These are phyloP conservation scores for Penicillium argentinense DNA, from an alignment of 495 filamentous ascomycete genomes.

Conservation along the genomic window DNA sequence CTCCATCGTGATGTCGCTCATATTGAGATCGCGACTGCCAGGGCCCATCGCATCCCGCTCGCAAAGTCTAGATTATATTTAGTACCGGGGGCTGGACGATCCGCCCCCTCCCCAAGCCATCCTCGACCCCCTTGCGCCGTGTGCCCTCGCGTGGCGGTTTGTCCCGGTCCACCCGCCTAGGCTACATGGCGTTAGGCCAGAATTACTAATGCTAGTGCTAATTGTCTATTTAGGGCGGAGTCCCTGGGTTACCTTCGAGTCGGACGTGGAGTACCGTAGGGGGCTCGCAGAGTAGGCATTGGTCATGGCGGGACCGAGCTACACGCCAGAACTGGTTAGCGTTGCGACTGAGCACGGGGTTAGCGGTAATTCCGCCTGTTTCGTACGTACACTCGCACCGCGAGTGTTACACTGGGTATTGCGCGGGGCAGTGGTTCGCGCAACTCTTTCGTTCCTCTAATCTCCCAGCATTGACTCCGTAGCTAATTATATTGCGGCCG, in stretches of 20 bases:
- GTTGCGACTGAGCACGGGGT: not conserved
- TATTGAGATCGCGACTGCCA: too few relatives aligned
- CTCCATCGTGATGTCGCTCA: too few relatives aligned
- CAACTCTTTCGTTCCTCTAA: too few relatives aligned
- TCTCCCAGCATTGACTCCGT: too few relatives aligned
- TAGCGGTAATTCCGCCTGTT: not conserved
- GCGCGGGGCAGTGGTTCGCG: not conserved
- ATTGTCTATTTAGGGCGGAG: not conserved
- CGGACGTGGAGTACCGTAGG: too few relatives aligned
- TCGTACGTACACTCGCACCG: not conserved
- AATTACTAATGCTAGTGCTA: not conserved
- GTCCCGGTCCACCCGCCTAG: not conserved
- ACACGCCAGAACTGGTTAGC: not conserved
- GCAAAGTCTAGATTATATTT: not conserved
- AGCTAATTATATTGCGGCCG: too few relatives aligned
- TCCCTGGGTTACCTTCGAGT: too few relatives aligned
- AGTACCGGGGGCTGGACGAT: not conserved
- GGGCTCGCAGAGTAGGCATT: too few relatives aligned
- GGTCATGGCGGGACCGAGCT: not conserved
- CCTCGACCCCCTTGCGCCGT: not conserved
- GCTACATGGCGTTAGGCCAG: conserved; percentile 1
- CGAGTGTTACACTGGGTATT: not conserved
- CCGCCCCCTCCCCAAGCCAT: not conserved
- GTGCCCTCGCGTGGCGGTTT: not conserved
- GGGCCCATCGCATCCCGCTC: too few relatives aligned